A percentile compares a stretch with the other conserved stretches of the same genome.
Evolutionary conservation across 169 alveolate genomes (phyloP).

Genomic region (Eimeria maxima): DNA sequence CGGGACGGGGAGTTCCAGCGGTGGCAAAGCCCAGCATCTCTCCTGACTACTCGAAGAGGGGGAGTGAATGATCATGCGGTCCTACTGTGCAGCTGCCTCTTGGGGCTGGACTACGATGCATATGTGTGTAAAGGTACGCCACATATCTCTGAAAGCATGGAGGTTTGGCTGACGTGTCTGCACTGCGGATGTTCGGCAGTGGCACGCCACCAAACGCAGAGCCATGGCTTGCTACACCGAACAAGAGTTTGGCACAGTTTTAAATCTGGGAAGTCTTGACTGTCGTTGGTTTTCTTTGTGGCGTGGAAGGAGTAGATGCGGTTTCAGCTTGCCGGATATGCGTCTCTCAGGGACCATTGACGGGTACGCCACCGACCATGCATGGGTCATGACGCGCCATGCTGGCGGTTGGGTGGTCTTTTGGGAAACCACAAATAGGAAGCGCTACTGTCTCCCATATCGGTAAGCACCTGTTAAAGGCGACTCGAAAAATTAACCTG

Average conservation of each 20-base stretch:
- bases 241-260: not conserved
- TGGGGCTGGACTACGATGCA: conserved; percentile 87
- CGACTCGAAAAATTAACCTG: not conserved
- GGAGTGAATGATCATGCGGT: conserved; percentile 87
- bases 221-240: not conserved
- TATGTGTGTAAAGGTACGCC: conserved; percentile 86
- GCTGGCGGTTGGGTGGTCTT: conserved; percentile 86
- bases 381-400: conserved; percentile 88
- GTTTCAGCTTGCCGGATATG: not conserved
- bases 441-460: conserved; percentile 85
- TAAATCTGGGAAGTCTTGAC: not conserved
- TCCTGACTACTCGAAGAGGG: conserved; percentile 84
- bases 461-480: conserved; percentile 15
- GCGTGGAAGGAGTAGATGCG: not conserved
- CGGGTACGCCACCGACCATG: conserved; percentile 81
- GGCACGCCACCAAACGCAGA: too few species aligned
- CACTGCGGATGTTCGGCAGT: too few species aligned
- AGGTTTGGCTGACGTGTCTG: not conserved
- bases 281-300: not conserved
- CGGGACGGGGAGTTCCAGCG: conserved; percentile 75
- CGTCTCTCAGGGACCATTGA: conserved; percentile 40
- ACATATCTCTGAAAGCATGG: not conserved
- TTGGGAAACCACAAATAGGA: conserved; percentile 87
- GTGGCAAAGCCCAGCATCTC: conserved; percentile 78
- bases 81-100: conserved; percentile 86